Base-by-base conservation (phyloP, 495 filamentous ascomycete genomes). In the Aspergillus sclerotiicarbonarius region DNA sequence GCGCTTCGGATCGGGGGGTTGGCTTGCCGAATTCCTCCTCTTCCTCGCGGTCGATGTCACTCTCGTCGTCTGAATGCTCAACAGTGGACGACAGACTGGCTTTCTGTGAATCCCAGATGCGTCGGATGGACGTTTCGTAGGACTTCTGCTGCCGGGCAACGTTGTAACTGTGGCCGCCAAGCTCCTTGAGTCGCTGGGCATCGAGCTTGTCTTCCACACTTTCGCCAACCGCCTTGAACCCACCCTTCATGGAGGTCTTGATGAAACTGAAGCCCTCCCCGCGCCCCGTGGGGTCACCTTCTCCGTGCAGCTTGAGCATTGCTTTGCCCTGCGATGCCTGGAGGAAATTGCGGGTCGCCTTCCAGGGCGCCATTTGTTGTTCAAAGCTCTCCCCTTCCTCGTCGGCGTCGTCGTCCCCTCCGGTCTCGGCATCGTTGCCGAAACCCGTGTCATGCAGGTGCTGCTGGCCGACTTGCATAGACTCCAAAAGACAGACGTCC, bases 241-340 rank as follows among this genome's bases (percentile, higher is more conserved):
- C 94, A 47, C 94, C 94, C 71, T 99, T 99, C 94, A 99, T 99
- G 12, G 90, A 95, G 0, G 91, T 96, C 64, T 92, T 90, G 62
- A 99, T 88, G 69, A 97, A 96, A 68, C 88, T 96, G 76, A 97
- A 93, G 3, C 90, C 94, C 55, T 96, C 86, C 3, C 94, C 94
- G 62, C 90, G 89, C 10, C 92, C 90, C 8, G 92, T 94, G n/a
- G 94, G 94, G 67, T 99, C 94, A 31, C 95, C 94, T 60, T 92
- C 87, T 16, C 94, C 94, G 63, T 97, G 90, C 9, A 99, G 84
- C 57, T 89, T 85, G 46, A 99, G 82, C 94, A 99, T 99, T 8
- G 94, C 94, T 69, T 99, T 99, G 30, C 91, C 90, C 62, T 91
- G 85, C 25, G 91, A 92, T 13, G 94, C 94, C 54, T 96, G 84